phyloP scores from a whole-genome alignment of 108 stramenopile species.

The Fragilariopsis cylindrus region DNA sequence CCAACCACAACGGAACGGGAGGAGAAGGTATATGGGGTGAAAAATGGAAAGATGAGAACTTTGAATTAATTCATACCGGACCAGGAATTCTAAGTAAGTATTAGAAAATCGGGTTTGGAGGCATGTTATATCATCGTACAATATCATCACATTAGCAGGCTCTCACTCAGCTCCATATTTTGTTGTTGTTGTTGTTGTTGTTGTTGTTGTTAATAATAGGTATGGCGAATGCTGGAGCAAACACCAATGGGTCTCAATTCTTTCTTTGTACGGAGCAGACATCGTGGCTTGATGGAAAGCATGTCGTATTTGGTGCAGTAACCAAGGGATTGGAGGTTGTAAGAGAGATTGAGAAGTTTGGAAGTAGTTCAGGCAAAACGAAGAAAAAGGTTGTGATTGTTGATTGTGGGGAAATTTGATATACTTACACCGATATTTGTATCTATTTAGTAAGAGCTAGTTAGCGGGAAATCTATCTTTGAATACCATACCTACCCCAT shows the following conservation, averaged over 20 bases:
- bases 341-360: constrained; percentile 80
- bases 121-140: too few relatives aligned
- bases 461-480: too few relatives aligned
- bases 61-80: constrained; percentile 80
- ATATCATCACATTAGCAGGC: neutral
- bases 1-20: constrained; percentile 74
- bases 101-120: too few relatives aligned
- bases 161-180: neutral
- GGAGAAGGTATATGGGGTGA: constrained; percentile 89
- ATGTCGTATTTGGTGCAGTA: constrained; percentile 90
- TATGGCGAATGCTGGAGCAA: constrained; percentile 94
- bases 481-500: too few relatives aligned
- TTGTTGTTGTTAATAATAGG: constrained; percentile 18
- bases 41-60: constrained; percentile 95
- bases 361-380: constrained; percentile 74
- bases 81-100: constrained; percentile 1
- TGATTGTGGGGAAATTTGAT: constrained; percentile 88
- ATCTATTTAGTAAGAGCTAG: neutral
- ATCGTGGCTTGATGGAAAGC: constrained; percentile 96
- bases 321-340: constrained; percentile 89
- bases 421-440: constrained; percentile 34
- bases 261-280: constrained; percentile 93
- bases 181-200: neutral
- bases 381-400: constrained; percentile 62
- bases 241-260: constrained; percentile 88